Conservation (phyloP, 2,329 filamentous ascomycete species). For the Mariannaea elegans region DNA sequence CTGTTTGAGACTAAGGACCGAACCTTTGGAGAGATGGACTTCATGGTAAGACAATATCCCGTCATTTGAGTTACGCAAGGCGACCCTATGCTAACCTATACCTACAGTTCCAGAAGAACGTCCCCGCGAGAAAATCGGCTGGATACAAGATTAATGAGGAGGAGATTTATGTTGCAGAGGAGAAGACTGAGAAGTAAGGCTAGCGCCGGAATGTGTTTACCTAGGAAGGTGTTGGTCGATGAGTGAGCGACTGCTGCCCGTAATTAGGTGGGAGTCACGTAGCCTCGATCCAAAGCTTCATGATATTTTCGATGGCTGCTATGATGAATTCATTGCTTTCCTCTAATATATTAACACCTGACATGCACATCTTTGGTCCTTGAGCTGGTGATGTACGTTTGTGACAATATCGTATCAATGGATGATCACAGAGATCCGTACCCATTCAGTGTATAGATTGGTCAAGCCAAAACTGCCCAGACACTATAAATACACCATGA, state of each 20-base stretch:
- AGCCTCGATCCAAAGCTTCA: too few species aligned
- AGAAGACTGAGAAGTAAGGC: conserved; percentile 28
- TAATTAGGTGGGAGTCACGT: too few species aligned
- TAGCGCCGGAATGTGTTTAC: background rate
- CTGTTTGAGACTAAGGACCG: conserved; percentile 56
- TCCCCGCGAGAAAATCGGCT: conserved; percentile 51
- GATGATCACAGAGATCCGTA: too few species aligned
- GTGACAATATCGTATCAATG: too few species aligned
- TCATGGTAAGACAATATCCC: conserved; percentile 43
- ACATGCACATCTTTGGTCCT: too few species aligned
- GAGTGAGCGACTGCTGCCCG: background rate
- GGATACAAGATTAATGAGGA: conserved; percentile 48
- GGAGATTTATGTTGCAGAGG: conserved; percentile 41
- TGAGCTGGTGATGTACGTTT: too few species aligned
- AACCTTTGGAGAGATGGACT: conserved; percentile 56
- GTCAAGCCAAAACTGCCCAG: too few species aligned
- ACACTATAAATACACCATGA: too few species aligned
- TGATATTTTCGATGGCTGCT: too few species aligned
- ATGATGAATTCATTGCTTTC: too few species aligned
- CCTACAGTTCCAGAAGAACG: conserved; percentile 45
- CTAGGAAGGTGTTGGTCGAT: background rate
- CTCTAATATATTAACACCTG: too few species aligned
- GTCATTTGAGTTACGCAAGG: background rate
- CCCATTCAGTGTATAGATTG: too few species aligned
- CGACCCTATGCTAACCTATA: conserved; percentile 20